Evolutionary conservation across 2,329 filamentous ascomycete genomes (phyloP), one percentile per base, ranked within the genome.

Genomic region (Tympanopsis confertula): DNA sequence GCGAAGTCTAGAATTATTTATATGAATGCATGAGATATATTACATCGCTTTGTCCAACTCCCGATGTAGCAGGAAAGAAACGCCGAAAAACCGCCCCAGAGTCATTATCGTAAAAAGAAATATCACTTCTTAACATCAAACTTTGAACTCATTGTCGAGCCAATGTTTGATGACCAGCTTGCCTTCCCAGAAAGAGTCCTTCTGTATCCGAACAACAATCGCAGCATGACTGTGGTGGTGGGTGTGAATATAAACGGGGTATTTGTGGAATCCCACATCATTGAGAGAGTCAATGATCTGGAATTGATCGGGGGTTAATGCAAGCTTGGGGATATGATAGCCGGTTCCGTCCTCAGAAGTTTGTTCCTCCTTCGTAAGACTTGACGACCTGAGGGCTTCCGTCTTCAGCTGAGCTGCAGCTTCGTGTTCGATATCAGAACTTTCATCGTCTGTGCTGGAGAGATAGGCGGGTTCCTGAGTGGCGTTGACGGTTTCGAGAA

Each of bases 1-100:
- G n/a, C n/a, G n/a, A n/a, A n/a, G n/a, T n/a, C n/a, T n/a, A n/a
- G n/a, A n/a, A n/a, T n/a, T n/a, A n/a, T n/a, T n/a, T n/a, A n/a
- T n/a, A n/a, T n/a, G n/a, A n/a, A n/a, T n/a, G n/a, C n/a, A n/a
- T n/a, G n/a, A n/a, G 40, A 95, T 70, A 26, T 89, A 78, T 61
- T 82, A 86, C 83, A 95, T 87, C 35, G 88, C 86, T 55, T 94
- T 78, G 41, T 93, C 66, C 12, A 88, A 88, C 54, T 91, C 86
- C 0, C 87, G 86, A 41, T n/a, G 94, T 94, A 7, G 85, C 74
- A 41, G 76, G 62, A 10, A 87, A 87, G 39, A 88, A 87, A 35
- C 85, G 74, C 41, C 94, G 77, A 18, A 94, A 74, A 10, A 94
- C 87, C 38, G 87, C 87, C 50, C 94, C 85, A 46, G 86, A 83